Conservation (phyloP, 1,139 yeast species). For the Williopsis jadinii region DNA sequence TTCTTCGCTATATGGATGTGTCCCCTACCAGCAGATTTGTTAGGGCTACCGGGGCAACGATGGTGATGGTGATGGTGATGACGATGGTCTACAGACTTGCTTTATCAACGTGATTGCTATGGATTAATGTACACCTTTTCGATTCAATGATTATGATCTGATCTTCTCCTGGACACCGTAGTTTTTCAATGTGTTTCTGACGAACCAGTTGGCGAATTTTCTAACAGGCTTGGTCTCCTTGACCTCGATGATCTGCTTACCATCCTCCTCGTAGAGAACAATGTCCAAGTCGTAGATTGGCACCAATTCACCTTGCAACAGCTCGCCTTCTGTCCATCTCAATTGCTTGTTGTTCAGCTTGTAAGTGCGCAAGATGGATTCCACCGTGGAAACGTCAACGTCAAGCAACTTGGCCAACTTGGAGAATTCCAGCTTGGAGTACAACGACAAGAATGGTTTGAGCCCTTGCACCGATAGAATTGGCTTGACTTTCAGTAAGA, state of each 20-base stretch:
- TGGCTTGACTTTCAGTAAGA: constrained; percentile 34
- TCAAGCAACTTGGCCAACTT: constrained; percentile 37
- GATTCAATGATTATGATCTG: constrained; percentile 2
- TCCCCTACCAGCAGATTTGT: no score
- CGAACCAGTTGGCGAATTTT: constrained; percentile 42
- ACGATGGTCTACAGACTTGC: no score
- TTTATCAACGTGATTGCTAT: no score
- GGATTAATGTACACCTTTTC: neutral
- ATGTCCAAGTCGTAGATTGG: constrained; percentile 39
- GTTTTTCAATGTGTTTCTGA: constrained; percentile 38
- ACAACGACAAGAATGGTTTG: constrained; percentile 37
- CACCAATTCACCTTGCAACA: constrained; percentile 33
- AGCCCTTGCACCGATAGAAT: constrained; percentile 33
- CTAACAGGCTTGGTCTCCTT: constrained; percentile 38
- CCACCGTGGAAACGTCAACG: constrained; percentile 25
- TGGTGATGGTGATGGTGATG: no score
- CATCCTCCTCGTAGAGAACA: constrained; percentile 30
- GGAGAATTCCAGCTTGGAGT: constrained; percentile 37
- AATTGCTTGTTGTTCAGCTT: constrained; percentile 39
- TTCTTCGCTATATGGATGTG: no score
- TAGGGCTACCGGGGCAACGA: no score
- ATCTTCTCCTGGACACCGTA: constrained; percentile 33
- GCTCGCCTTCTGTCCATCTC: constrained; percentile 35
- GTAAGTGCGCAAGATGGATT: constrained; percentile 30
- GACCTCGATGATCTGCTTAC: constrained; percentile 30